Conservation (phyloP, 345 rosid species). For the Sonneratia caseolaris region DNA sequence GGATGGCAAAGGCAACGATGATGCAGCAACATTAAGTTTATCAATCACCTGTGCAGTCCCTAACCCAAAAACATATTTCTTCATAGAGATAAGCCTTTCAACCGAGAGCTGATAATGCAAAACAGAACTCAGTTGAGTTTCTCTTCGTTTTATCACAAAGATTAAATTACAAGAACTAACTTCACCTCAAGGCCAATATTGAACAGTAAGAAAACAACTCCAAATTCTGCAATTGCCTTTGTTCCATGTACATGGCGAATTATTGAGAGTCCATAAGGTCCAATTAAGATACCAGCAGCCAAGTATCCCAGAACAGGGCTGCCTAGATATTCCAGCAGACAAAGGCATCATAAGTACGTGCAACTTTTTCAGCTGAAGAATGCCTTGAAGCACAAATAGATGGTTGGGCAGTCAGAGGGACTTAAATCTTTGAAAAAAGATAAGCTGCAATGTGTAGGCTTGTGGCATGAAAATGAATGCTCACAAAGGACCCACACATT, state of each 20-base stretch:
- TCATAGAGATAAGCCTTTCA: slow-evolving; percentile 99
- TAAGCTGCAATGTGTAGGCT: not conserved
- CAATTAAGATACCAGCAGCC: slow-evolving; percentile 98
- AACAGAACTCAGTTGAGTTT: slow-evolving; percentile 15
- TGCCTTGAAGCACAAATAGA: not conserved
- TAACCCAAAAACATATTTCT: slow-evolving; percentile 95
- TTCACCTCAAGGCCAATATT: slow-evolving; percentile 98
- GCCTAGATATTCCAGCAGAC: slow-evolving; percentile 53
- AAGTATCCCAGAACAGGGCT: slow-evolving; percentile 98
- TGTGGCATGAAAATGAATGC: not conserved
- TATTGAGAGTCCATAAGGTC: slow-evolving; percentile 94
- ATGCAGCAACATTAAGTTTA: slow-evolving; percentile 13
- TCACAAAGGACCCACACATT: too few species aligned
- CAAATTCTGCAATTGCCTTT: slow-evolving; percentile 97
- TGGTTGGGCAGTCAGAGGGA: not conserved
- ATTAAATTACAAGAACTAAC: slow-evolving; percentile 11
- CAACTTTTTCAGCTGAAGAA: not conserved
- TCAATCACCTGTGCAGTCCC: slow-evolving; percentile 84
- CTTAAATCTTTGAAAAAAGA: too few species aligned
- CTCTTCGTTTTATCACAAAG: slow-evolving; percentile 6
- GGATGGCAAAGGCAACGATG: not conserved
- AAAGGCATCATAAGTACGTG: slow-evolving; percentile 19
- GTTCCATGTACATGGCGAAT: slow-evolving; percentile 97
- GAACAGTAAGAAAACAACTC: slow-evolving; percentile 94
- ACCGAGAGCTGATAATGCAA: slow-evolving; percentile 74